Evolutionary conservation across 2,329 filamentous ascomycete species (phyloP).

Genomic region (Ceratocystis eucalypticola): DNA sequence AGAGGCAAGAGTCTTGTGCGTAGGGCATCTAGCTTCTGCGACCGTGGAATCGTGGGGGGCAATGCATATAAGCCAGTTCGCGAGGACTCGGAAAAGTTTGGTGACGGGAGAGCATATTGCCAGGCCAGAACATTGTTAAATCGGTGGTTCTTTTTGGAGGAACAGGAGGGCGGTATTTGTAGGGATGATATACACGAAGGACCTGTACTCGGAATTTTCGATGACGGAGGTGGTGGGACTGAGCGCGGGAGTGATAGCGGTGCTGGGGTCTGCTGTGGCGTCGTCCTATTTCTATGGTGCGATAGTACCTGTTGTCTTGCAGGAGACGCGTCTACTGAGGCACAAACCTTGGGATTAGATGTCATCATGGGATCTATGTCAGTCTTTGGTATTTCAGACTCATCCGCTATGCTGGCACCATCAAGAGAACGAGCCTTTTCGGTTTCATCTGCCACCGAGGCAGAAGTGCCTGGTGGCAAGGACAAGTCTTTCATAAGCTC

Average conservation of each 20-base stretch:
- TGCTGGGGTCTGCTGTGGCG: neutral
- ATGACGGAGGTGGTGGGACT: neutral
- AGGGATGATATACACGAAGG: neutral
- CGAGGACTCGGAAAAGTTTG: constrained; percentile 6
- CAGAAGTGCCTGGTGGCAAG: neutral
- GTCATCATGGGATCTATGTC: no score
- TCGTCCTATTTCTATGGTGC: neutral
- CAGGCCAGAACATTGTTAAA: constrained; percentile 12
- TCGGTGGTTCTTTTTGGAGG: neutral
- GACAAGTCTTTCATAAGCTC: neutral
- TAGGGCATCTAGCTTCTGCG: constrained; percentile 17
- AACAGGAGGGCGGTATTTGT: neutral
- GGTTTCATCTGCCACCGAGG: neutral
- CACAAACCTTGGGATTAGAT: neutral
- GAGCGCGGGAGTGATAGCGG: neutral
- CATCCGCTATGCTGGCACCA: neutral
- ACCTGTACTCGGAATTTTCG: neutral
- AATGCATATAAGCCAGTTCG: constrained; percentile 3
- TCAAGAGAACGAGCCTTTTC: neutral
- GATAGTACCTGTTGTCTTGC: neutral
- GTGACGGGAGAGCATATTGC: constrained; percentile 15
- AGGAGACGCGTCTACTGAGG: neutral
- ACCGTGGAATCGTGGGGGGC: constrained; percentile 10
- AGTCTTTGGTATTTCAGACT: neutral
- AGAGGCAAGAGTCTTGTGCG: constrained; percentile 22